Evolutionary conservation across 345 rosid genomes (phyloP).

Genomic region (Aquilaria malaccensis): DNA sequence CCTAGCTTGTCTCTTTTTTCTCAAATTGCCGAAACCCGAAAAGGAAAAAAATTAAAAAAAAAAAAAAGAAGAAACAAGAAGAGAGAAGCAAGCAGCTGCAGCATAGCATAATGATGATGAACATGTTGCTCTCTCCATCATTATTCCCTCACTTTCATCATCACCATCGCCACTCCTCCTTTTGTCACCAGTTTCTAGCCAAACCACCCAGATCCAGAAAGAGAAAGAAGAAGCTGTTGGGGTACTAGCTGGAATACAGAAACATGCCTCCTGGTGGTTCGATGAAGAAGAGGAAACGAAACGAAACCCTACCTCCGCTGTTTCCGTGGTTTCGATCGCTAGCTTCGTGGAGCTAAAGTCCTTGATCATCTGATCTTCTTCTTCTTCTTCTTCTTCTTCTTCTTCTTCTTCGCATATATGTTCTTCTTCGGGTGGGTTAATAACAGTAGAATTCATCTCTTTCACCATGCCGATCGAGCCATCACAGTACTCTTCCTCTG

Average conservation of each 20-base stretch:
- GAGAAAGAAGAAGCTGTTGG: conserved; percentile 4
- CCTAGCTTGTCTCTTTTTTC: no score
- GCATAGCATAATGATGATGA: not conserved
- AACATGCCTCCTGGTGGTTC: no score
- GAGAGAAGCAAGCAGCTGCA: no score
- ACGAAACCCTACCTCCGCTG: conserved; percentile 27
- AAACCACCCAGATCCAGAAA: conserved; percentile 19
- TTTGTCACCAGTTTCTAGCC: conserved; percentile 24
- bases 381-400: conserved; percentile 10
- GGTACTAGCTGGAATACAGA: not conserved
- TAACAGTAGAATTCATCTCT: no score
- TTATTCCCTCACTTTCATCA: conserved; percentile 29
- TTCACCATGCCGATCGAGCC: no score
- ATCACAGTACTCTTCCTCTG: conserved; percentile 8
- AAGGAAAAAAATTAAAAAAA: conserved; percentile 5
- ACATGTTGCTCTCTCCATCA: conserved; percentile 25
- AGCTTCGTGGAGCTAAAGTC: no score
- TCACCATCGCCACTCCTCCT: conserved; percentile 23
- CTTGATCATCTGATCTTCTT: not conserved
- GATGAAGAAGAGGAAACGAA: conserved; percentile 29
- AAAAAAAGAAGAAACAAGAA: not conserved
- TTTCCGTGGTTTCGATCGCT: not conserved
- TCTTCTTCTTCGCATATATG: no score
- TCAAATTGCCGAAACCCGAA: no score
- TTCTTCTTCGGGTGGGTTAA: no score